Evolutionary conservation across 1,139 yeast genomes (phyloP), one percentile per base, ranked within the genome.

Genomic region (Pichia cactophila): DNA sequence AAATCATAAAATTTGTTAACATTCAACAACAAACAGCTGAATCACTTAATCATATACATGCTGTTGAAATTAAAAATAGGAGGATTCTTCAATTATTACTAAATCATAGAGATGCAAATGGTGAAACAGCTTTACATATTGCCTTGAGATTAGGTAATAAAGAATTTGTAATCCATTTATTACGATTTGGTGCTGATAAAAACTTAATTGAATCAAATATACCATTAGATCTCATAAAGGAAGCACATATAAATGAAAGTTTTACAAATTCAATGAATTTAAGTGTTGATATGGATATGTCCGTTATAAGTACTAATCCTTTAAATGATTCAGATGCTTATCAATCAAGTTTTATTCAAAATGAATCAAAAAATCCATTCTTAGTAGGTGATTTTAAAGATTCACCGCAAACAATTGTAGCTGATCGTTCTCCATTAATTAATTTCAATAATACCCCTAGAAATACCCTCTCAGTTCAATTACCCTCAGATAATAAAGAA

Each of bases 51-150:
- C 9, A n/a, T 35, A 5, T 16, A 17, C 20, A 35, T 16, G 2
- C 20, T 16, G 10, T 9, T 8, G 51, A 50, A 20, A 54, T 53
- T 14, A 61, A 61, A 38, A 42, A 26, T 35, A 26, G n/a, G n/a
- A 66, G 67, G 48, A 75, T 81, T 50, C 66, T 84, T 53, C 75
- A 73, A 50, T 80, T 81, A 59, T 81, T 84, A 37, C 64, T 84
- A 41, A 82, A 83, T 58, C 88, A 81, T 61, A 83, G 78, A 57
- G 92, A 84, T 64, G 74, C 73, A 14, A 72, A 77, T 53, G 89
- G 90, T 7, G 83, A 83, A 55, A 81, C 89, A 0, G 81, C 86
- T 35, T 65, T 83, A 47, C 87, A 83, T 58, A 66, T 84, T 45
- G 86, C 89, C 6, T 70, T 78, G 3, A 73, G 73, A 53, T 64